Base-by-base conservation (phyloP, 176 grass and related monocot species). In the Chrysopogon serrulatus region DNA sequence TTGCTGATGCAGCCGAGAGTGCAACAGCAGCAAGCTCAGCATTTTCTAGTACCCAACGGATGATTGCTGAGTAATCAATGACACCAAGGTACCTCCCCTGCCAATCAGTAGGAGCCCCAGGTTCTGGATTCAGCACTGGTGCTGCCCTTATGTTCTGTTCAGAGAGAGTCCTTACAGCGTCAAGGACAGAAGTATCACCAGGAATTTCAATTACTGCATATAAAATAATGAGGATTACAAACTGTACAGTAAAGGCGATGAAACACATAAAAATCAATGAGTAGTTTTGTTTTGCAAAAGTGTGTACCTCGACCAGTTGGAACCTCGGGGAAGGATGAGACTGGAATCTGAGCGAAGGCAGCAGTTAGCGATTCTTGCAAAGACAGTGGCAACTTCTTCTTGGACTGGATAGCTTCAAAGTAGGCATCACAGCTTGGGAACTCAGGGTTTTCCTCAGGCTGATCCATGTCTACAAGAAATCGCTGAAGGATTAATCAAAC, bases 1-100 rank as follows among this genome's bases (percentile, higher is more conserved):
- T 83, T 68, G 91, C 89, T 17, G 88, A 88, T 71, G 89, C 79
- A 64, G 82, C 85, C 0, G 93, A 86, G 10, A 98, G 64, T 45
- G 89, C 71, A 78, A 90, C 41, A 48, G 89, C 65, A 2, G 89
- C 89, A 32, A 93, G 68, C 57, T 93, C 96, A 21, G 87, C 90
- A 87, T 98, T 98, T 79, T 93, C 92, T 33, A 98, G 74, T 63
- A 95, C 76, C 93, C 96, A 98, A 23, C 79, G 68, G 80, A 98
- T 73, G 82, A 98, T 88, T 65, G 96, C 89, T 0, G 91, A 84
- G 82, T 98, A 94, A 68, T 98, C 91, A 5, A 95, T 88, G 54
- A 95, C 84, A 27, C 93, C 96, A 73, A 98, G 68, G 78, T 98
- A 98, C 65, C 85, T 89, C 39, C 77, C 83, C 65, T 85, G 80